Base-by-base conservation (phyloP, 2,329 filamentous ascomycete species). In the Aspergillus quadrilineatus region DNA sequence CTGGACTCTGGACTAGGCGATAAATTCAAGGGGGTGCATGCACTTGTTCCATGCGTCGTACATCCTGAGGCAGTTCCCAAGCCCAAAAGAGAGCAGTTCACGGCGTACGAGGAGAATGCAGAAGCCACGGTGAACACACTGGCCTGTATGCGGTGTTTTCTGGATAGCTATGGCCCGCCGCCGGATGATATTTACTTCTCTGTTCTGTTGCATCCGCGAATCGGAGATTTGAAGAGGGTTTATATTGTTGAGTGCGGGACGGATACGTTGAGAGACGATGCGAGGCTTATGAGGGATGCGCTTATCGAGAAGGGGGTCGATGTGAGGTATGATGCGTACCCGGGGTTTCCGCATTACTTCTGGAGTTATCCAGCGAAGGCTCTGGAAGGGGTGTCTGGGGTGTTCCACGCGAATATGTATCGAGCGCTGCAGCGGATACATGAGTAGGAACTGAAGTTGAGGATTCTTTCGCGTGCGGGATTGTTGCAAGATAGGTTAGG, bases 1-100 rank as follows among this genome's bases (percentile, higher is more conserved):
- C 64, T 77, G 50, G 74, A 77, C 49, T 67, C 71, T 17, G 71
- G 69, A 2, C 49, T 67, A 5, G 68, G 65, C 22, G 63, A 69
- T 28, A 59, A 64, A 1, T 55, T 78, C n/a, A 67, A 71, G n/a
- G 75, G 75, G 26, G 67, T 77, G 3, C 60, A 75, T 3, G 70
- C 70, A 1, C 58, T 74, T 15, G 70, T 74, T 5, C 75, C 75
- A 6, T 65, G 65, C 3, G 72, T 73, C 0, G 60, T 75, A 4
- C 73, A 75, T 54, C 72, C 66, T 6, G 68, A 73, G 42, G 66
- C 64, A 32, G 68, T 76, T 8, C 75, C 75, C 0, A 68, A 63
- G 4, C 62, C 67, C n/a, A 63, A 74, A 42, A 70, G 68, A 52
- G 50, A 60, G 4, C 66, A 63, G 28, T 77, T 69, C 52, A 75